Conservation (phyloP, 2,329 filamentous ascomycete genomes). For the Rutstroemia sp. region DNA sequence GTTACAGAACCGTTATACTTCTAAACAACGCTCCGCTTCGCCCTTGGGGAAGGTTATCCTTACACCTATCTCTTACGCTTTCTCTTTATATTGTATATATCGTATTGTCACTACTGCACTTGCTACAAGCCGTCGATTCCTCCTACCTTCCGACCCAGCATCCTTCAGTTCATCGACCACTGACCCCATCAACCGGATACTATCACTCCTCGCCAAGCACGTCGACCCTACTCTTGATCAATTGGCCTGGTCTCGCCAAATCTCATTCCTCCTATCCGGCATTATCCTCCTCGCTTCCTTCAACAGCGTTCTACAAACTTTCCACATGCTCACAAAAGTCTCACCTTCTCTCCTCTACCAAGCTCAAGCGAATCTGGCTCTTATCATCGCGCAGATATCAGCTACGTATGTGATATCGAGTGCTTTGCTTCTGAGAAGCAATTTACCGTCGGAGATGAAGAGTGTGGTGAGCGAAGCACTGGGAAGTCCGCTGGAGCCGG, state of each 20-base stretch:
- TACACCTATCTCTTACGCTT: slow-evolving; percentile 54
- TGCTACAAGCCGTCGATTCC: slow-evolving; percentile 54
- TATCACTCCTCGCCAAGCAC: slow-evolving; percentile 73
- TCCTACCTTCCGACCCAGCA: slow-evolving; percentile 32
- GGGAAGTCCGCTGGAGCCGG: slow-evolving; percentile 61
- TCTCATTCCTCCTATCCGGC: slow-evolving; percentile 75
- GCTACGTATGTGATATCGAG: slow-evolving; percentile 82
- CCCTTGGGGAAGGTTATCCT: slow-evolving; percentile 56
- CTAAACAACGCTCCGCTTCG: slow-evolving; percentile 61
- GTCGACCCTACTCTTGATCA: slow-evolving; percentile 80
- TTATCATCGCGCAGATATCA: slow-evolving; percentile 72
- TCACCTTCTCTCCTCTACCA: slow-evolving; percentile 66
- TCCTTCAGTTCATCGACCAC: slow-evolving; percentile 49
- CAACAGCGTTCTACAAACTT: slow-evolving; percentile 77
- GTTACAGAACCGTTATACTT: slow-evolving; percentile 55
- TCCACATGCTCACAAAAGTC: slow-evolving; percentile 72
- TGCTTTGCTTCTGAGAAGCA: slow-evolving; percentile 68
- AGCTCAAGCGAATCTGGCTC: slow-evolving; percentile 65
- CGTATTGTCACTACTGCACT: slow-evolving; percentile 67
- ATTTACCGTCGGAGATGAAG: slow-evolving; percentile 70
- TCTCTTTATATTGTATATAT: slow-evolving; percentile 79
- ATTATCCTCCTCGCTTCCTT: slow-evolving; percentile 77
- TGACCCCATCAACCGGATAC: slow-evolving; percentile 77
- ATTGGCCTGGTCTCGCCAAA: slow-evolving; percentile 74
- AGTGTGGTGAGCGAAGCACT: slow-evolving; percentile 71